Evolutionary conservation across 257 asterid species (phyloP), one percentile per base, ranked within the genome.

Genomic region (Misopates orontium): DNA sequence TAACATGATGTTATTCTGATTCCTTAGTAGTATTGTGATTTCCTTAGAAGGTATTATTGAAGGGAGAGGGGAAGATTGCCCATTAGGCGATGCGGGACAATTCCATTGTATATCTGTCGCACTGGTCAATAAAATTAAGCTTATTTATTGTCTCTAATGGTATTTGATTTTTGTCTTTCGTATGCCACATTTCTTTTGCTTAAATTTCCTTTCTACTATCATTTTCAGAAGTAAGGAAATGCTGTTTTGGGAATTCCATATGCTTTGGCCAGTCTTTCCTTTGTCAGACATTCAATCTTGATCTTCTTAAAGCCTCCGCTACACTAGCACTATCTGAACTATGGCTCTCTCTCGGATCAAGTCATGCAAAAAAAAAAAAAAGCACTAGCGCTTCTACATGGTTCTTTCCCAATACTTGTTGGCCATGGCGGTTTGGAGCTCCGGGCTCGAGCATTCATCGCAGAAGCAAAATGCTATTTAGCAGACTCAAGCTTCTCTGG

Each of bases 391-490:
- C 97, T 90, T 67, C 63, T 94, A 61, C 97, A 88, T 69, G 70
- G 89, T 61, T 82, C 90, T 68, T 90, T 90, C 62, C 95, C 97
- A 8, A 73, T 88, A 67, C 95, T 94, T 72, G 86, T 94, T 71
- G 99, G 99, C 56, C 96, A 94, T 69, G 99, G 99, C 63, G 97
- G 97, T 70, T 75, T 88, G 84, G 97, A 94, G 83, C 92, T 94
- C 51, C 84, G 89, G 16, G 78, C 95, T 70, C 90, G 95, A 60
- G 96, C 96, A 51, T 85, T 83, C 68, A 88, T 90, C 52, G 75
- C 81, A 17, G 97, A 94, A 86, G 88, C 95, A 67, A 94, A 90
- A 83, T 90, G 99, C 76, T 85, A 83, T 74, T 78, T 94, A 56
- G 86, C 92, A 13, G 97, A 94, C 70, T 80, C 90, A 25, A 66